phyloP scores from a whole-genome alignment of 768 basidiomycete genomes.

The Brasilioporus rufonigricans region DNA sequence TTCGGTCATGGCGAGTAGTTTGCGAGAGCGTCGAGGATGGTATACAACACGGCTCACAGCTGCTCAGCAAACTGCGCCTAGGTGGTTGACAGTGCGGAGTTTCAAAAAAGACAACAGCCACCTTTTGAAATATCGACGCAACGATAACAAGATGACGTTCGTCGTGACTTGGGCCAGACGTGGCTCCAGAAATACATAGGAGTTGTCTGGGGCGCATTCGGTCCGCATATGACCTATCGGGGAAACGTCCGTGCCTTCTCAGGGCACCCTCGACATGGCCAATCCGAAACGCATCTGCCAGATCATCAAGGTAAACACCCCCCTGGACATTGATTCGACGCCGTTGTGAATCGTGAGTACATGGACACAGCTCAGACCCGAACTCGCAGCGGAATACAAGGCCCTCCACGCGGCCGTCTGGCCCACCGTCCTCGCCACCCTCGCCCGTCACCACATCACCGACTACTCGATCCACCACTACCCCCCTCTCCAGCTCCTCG shows the following conservation, averaged over 20 bases:
- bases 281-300: slow-evolving; percentile 62
- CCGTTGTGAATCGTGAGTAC: neutral
- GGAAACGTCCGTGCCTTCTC: too few species aligned
- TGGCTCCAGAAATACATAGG: too few species aligned
- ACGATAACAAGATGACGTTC: neutral
- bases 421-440: slow-evolving; percentile 64
- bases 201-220: neutral
- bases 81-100: slow-evolving; percentile 29
- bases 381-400: slow-evolving; percentile 50
- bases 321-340: neutral
- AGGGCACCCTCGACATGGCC: slow-evolving; percentile 1
- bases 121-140: neutral
- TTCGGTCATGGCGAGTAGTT: slow-evolving; percentile 65
- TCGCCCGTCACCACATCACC: slow-evolving; percentile 58
- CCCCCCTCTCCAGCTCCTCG: slow-evolving; percentile 57
- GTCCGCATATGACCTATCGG: too few species aligned
- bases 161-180: too few species aligned
- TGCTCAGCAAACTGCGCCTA: neutral
- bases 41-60: neutral
- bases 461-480: slow-evolving; percentile 80
- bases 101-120: slow-evolving; percentile 15
- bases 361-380: slow-evolving; percentile 51
- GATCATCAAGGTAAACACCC: slow-evolving; percentile 55
- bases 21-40: neutral
- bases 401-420: slow-evolving; percentile 62